Evolutionary conservation across 208 protist genomes (phyloP).

Genomic region (Leishmania major): DNA sequence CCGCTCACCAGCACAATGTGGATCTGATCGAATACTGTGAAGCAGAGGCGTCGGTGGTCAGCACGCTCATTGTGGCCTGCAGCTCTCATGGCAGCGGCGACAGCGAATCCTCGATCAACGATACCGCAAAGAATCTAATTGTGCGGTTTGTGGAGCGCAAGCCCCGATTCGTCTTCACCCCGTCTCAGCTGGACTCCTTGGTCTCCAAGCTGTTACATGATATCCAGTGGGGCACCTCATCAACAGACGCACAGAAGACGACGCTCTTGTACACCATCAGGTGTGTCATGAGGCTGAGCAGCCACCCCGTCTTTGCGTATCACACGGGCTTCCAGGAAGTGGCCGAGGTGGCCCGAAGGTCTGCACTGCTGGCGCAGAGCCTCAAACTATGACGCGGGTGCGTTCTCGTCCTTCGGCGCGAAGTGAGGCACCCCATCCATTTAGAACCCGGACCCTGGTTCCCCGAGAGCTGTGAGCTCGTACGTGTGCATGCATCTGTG

Average conservation of each 20-base stretch:
- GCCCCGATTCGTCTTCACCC: conserved; percentile 28
- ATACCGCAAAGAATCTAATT: conserved; percentile 48
- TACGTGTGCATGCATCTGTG: too few species aligned
- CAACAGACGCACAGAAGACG: conserved; percentile 37
- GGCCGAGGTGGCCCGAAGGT: conserved; percentile 28
- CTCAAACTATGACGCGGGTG: conserved; percentile 17
- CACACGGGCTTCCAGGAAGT: conserved; percentile 46
- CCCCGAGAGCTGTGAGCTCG: too few species aligned
- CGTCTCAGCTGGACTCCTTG: conserved; percentile 33
- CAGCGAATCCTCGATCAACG: conserved; percentile 47
- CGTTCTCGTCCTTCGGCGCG: background rate
- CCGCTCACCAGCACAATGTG: conserved; percentile 21
- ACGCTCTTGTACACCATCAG: conserved; percentile 39
- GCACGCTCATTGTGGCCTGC: conserved; percentile 46
- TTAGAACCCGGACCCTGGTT: background rate
- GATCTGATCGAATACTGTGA: conserved; percentile 53
- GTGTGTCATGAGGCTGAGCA: conserved; percentile 43
- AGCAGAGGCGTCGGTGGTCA: conserved; percentile 38
- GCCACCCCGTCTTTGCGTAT: conserved; percentile 36
- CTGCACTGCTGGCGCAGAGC: conserved; percentile 24
- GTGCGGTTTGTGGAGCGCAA: conserved; percentile 47
- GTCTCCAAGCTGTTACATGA: conserved; percentile 46
- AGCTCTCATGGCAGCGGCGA: conserved; percentile 45
- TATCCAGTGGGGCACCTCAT: conserved; percentile 31
- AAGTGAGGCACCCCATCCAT: background rate